Base-by-base conservation (phyloP, 768 basidiomycete genomes). In the Lactifluus pinguis region DNA sequence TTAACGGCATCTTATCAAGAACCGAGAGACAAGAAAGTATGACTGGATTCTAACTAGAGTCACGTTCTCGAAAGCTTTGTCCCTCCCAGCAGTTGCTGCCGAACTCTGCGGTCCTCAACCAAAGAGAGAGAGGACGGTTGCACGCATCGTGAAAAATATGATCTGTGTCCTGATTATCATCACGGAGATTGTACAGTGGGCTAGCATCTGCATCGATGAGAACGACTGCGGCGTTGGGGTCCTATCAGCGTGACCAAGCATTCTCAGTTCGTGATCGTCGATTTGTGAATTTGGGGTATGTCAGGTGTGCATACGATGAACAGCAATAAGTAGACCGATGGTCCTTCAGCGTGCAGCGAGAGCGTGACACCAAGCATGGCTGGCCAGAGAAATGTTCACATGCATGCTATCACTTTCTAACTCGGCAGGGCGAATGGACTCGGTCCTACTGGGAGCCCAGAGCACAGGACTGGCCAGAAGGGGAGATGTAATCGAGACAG, bases 381-480 rank as follows among this genome's bases (percentile, higher is more conserved):
- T 19, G 42, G 8, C 9, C 44, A 8, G 10, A 42, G 19, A 19
- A n/a, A 49, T 44, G 45, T 25, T 48, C 50, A 34, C 39, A 57
- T 62, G 51, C 53, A 13, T 49, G 47, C 56, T 58, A 49, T 54
- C 52, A 45, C 47, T n/a, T 45, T 47, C 41, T 49, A 53, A 54
- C 51, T 62, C 61, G 54, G 54, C 29, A 48, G 19, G 4, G 21
- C 29, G 53, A 25, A 49, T 36, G 25, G 14, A 29, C 41, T 14
- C 3, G 59, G 39, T 34, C 41, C 39, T 15, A 13, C 49, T 36
- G 49, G 39, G 49, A 55, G 29, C 36, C 10, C 39, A 34, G 48
- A 30, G 44, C 29, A 9, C 41, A 34, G 36, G 5, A 14, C 25
- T 41, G 14, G 42, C 21, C n/a, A 49, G 49, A 38, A 61, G 9